Evolutionary conservation across 306 rosid species (phyloP).

Genomic region (Glycine latifolia): DNA sequence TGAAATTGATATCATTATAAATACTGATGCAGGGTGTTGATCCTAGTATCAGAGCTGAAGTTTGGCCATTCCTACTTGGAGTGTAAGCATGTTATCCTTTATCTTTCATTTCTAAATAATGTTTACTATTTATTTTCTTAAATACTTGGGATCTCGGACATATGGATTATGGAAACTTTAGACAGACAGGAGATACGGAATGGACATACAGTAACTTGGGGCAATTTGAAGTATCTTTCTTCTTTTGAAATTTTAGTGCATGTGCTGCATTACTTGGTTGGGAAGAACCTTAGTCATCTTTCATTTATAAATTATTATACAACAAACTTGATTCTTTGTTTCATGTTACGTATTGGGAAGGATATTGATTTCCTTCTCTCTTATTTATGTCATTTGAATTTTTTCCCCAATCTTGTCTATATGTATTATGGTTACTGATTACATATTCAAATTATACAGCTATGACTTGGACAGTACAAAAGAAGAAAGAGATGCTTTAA

Average conservation of each 20-base stretch:
- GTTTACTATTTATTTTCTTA: constrained; percentile 17
- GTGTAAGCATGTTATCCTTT: constrained; percentile 70
- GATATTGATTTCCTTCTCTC: constrained; percentile 25
- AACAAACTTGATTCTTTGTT: constrained; percentile 35
- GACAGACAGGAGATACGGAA: constrained; percentile 5
- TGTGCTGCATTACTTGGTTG: constrained; percentile 1
- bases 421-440: constrained; percentile 46
- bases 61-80: constrained; percentile 99
- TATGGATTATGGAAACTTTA: constrained; percentile 7
- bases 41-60: constrained; percentile 90
- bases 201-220: background rate
- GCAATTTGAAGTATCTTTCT: constrained; percentile 30
- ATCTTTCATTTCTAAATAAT: constrained; percentile 32
- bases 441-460: constrained; percentile 60
- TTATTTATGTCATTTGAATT: background rate
- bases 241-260: constrained; percentile 28
- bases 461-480: constrained; percentile 81
- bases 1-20: constrained; percentile 43
- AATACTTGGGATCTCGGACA: constrained; percentile 35
- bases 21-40: constrained; percentile 83
- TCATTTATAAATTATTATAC: background rate
- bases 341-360: constrained; percentile 19
- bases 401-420: background rate
- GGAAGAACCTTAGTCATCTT: constrained; percentile 27
- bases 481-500: constrained; percentile 78